Percentiles rank a stretch among this genome's conserved stretches.
phyloP scores from a whole-genome alignment of 108 stramenopile species.

The Nitzschia palea region DNA sequence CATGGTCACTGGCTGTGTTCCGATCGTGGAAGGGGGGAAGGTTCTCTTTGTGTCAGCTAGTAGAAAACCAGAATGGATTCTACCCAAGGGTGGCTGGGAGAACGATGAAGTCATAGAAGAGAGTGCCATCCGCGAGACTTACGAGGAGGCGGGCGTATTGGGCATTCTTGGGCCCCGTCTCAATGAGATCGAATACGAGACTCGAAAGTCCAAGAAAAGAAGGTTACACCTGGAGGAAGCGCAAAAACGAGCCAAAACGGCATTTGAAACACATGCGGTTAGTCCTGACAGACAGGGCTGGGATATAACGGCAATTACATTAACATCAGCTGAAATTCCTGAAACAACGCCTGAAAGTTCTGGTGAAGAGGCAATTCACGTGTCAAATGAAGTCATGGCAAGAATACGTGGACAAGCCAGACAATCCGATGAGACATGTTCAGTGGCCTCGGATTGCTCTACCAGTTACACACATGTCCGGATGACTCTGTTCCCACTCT shows the following conservation, averaged over 20 bases:
- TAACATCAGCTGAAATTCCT: background rate
- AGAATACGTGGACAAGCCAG: conserved; percentile 1
- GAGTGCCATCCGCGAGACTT: conserved; percentile 87
- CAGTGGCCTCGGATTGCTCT: conserved; percentile 44
- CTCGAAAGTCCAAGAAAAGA: conserved; percentile 76
- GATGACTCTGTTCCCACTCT: conserved; percentile 76
- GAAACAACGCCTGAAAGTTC: background rate
- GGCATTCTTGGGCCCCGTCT: conserved; percentile 70
- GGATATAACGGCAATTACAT: background rate
- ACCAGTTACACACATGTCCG: conserved; percentile 55
- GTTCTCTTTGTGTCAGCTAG: conserved; percentile 77
- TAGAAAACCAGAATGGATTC: conserved; percentile 87
- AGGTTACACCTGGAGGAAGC: conserved; percentile 43
- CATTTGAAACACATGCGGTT: background rate
- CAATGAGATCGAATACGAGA: conserved; percentile 76
- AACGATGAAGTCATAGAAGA: conserved; percentile 86
- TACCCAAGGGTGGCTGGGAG: conserved; percentile 97
- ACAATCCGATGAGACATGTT: conserved; percentile 29
- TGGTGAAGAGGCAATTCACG: conserved; percentile 4
- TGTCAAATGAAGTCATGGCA: background rate
- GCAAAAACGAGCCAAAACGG: conserved; percentile 15
- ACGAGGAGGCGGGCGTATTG: conserved; percentile 88
- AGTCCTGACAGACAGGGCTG: background rate
- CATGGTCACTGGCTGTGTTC: conserved; percentile 75
- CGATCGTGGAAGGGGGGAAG: conserved; percentile 68